Conservation (phyloP, 176 grass and related monocot genomes). For the Aegilops longissima region DNA sequence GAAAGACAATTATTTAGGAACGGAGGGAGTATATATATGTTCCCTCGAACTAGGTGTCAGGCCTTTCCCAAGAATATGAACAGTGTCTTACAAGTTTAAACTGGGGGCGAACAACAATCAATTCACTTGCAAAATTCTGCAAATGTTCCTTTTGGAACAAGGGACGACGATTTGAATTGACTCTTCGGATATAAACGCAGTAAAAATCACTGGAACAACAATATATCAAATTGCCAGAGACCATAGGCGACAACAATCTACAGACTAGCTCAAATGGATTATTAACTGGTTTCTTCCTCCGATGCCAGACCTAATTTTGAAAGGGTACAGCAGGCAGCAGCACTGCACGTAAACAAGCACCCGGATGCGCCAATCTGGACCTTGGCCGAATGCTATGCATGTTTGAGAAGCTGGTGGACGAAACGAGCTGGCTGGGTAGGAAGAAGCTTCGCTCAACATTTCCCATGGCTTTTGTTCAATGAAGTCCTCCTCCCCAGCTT, state of each 20-base stretch:
- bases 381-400: slow-evolving; percentile 23
- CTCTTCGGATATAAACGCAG: not conserved
- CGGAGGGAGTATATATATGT: not conserved
- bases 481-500: slow-evolving; percentile 65
- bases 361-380: slow-evolving; percentile 1
- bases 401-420: not conserved
- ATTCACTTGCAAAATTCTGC: slow-evolving; percentile 1
- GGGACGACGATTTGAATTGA: not conserved
- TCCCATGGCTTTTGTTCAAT: slow-evolving; percentile 77
- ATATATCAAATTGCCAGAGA: not conserved
- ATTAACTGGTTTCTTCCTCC: slow-evolving; percentile 27
- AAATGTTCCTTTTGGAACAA: slow-evolving; percentile 3
- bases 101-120: not conserved
- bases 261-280: not conserved
- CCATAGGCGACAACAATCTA: slow-evolving; percentile 19
- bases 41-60: no score
- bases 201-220: not conserved
- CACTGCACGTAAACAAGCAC: not conserved
- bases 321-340: slow-evolving; percentile 7
- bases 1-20: no score
- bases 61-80: not conserved
- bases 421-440: slow-evolving; percentile 19
- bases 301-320: not conserved
- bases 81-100: not conserved
- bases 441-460: slow-evolving; percentile 46